Conservation (phyloP, 2,329 filamentous ascomycete genomes). For the Amphichorda felina region DNA sequence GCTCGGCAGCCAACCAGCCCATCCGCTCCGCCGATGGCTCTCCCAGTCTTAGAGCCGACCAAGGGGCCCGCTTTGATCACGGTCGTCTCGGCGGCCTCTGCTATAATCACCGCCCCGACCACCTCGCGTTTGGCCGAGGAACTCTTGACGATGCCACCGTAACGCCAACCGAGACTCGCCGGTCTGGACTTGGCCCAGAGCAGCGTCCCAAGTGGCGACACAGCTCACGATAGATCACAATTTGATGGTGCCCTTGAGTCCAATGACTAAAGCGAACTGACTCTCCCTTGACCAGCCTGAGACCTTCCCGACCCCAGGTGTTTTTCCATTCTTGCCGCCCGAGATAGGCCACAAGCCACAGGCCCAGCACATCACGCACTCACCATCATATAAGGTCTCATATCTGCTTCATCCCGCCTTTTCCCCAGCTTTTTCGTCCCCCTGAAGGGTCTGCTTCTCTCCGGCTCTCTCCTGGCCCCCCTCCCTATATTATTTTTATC, state of each 20-base stretch:
- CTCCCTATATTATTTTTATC: background rate
- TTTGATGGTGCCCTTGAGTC: background rate
- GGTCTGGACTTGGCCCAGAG: background rate
- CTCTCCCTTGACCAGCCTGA: constrained; percentile 5
- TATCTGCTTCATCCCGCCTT: constrained; percentile 1
- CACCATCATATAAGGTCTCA: background rate
- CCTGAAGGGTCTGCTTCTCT: background rate
- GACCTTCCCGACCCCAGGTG: constrained; percentile 4
- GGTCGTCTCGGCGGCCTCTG: no score
- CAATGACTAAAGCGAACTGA: constrained; percentile 6
- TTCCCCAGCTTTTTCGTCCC: constrained; percentile 1
- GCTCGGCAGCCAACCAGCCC: background rate
- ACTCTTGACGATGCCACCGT: background rate
- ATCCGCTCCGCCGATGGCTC: background rate
- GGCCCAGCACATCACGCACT: background rate
- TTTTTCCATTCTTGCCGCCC: background rate
- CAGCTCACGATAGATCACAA: background rate
- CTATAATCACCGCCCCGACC: no score
- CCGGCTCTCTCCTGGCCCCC: no score
- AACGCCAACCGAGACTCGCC: background rate
- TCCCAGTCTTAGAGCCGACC: background rate
- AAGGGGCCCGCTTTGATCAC: background rate
- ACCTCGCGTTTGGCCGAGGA: background rate
- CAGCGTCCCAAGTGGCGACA: background rate
- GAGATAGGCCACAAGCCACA: background rate